phyloP scores from a whole-genome alignment of 257 asterid genomes.

The Solanum bukasovii region DNA sequence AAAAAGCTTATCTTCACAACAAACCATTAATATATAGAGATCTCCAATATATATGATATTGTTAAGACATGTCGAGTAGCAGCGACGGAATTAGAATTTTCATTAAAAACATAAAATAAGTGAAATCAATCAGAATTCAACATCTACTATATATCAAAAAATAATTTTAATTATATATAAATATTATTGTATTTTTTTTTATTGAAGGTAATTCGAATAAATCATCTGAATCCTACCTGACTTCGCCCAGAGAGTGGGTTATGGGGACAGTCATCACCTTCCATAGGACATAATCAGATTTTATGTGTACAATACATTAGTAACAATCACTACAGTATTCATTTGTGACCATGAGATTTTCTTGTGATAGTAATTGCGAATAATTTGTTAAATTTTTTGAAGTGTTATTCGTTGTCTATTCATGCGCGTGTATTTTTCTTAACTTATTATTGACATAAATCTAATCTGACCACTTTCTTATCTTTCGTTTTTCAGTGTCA shows the following conservation, averaged over 20 bases:
- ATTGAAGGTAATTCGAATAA: no score
- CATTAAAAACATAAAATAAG: neutral
- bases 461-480: neutral
- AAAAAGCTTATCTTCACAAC: neutral
- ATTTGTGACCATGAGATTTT: neutral
- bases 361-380: neutral
- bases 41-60: neutral
- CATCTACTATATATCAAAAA: neutral
- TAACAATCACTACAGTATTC: neutral
- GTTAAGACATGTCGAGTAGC: no score
- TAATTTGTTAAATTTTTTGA: neutral
- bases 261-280: neutral
- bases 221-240: neutral
- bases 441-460: neutral
- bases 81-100: neutral
- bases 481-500: no score
- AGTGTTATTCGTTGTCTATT: neutral
- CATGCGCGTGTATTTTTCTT: accelerated
- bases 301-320: neutral
- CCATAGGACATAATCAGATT: neutral
- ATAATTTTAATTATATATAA: neutral
- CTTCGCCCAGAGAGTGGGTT: neutral
- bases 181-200: accelerated
- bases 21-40: neutral
- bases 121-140: accelerated